phyloP scores from a whole-genome alignment of 2,329 filamentous ascomycete genomes.

The Fusarium annulatum region DNA sequence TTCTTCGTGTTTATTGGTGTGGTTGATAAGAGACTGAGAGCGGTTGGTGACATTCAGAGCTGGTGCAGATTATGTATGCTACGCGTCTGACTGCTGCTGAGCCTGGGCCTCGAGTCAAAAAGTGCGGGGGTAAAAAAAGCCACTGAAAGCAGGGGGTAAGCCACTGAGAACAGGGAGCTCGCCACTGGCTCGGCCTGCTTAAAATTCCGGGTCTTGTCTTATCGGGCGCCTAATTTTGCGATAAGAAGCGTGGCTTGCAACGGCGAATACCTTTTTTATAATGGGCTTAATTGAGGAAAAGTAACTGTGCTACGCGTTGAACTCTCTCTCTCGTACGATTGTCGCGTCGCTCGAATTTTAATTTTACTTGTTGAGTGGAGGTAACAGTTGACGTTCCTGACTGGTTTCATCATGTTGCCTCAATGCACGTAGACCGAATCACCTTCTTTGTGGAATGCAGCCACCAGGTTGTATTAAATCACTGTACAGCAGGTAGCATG shows the following conservation, averaged over 20 bases:
- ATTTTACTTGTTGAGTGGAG: too few relatives aligned
- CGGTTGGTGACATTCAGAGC: not conserved
- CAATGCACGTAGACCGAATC: too few relatives aligned
- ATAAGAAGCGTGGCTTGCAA: not conserved
- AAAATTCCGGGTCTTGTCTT: conserved; percentile 2
- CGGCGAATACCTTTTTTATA: not conserved
- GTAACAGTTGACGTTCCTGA: not conserved
- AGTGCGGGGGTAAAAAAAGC: not conserved
- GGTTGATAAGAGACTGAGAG: too few relatives aligned
- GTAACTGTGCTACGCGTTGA: too few relatives aligned
- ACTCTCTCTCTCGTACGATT: too few relatives aligned
- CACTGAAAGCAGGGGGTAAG: not conserved
- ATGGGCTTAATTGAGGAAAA: too few relatives aligned
- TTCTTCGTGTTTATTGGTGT: not conserved
- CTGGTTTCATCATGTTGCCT: too few relatives aligned
- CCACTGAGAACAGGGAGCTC: not conserved
- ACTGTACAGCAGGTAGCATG: too few relatives aligned
- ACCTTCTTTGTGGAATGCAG: too few relatives aligned
- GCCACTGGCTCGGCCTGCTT: not conserved
- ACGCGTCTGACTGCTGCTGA: not conserved
- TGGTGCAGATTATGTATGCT: not conserved
- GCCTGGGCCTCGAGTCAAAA: not conserved
- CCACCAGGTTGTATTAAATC: too few relatives aligned
- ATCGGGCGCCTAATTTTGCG: not conserved
- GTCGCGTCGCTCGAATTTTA: too few relatives aligned